Evolutionary conservation across 1,284 basidiomycete genomes (phyloP).

Genomic region (Rhodotorula sp.): DNA sequence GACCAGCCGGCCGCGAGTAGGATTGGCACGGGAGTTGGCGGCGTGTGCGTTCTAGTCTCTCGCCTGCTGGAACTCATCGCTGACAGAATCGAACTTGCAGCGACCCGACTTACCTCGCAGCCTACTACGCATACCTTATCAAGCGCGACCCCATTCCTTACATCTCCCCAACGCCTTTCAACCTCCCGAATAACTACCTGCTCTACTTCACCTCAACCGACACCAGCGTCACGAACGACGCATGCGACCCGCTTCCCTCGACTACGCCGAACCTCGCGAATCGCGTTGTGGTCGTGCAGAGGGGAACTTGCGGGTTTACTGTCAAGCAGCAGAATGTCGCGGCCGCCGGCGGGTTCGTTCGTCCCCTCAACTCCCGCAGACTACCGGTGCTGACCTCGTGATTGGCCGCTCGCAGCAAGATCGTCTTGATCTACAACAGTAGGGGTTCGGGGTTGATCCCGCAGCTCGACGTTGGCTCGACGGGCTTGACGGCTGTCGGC

Average conservation of each 20-base stretch:
- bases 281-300: conserved; percentile 56
- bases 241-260: conserved; percentile 58
- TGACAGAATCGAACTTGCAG: conserved; percentile 1
- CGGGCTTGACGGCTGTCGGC: conserved; percentile 16
- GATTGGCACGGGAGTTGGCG: conserved; percentile 15
- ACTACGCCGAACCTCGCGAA: conserved; percentile 57
- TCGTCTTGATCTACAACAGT: conserved; percentile 34
- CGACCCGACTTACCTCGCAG: conserved; percentile 15
- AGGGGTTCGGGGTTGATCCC: conserved; percentile 15
- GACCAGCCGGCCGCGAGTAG: conserved; percentile 22
- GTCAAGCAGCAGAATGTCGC: conserved; percentile 29
- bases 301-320: conserved; percentile 52
- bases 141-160: conserved; percentile 43
- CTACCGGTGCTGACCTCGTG: no score
- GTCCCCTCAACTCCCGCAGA: no score
- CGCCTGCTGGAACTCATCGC: no score
- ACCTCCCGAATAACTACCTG: conserved; percentile 39
- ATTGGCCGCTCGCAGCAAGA: not conserved
- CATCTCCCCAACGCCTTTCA: conserved; percentile 32
- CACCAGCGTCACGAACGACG: conserved; percentile 53
- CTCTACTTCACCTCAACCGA: conserved; percentile 46
- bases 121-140: conserved; percentile 43
- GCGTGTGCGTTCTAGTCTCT: conserved; percentile 4
- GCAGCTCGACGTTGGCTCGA: conserved; percentile 22
- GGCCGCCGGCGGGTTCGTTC: conserved; percentile 24